Percentiles rank a stretch among this genome's conserved stretches.
phyloP scores from a whole-genome alignment of 1,284 basidiomycete genomes.

The Farysia itapuensis region DNA sequence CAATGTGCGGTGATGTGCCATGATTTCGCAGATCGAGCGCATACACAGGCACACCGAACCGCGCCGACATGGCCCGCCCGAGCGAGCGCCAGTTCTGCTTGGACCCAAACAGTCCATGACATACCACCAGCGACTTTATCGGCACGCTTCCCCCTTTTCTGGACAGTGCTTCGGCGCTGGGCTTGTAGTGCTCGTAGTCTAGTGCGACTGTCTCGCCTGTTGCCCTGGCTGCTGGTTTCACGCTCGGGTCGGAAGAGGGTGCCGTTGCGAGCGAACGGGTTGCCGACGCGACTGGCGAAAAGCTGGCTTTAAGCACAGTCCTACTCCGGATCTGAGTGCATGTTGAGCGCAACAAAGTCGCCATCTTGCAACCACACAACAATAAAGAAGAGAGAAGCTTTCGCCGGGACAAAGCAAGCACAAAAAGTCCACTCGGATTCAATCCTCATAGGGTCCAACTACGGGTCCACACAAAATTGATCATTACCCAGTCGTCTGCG shows the following conservation, averaged over 20 bases:
- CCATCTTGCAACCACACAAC: no score
- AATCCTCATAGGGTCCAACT: no score
- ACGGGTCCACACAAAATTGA: no score
- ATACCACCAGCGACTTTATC: conserved; percentile 60
- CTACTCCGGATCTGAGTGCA: no score
- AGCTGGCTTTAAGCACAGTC: no score
- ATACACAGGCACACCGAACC: conserved; percentile 70
- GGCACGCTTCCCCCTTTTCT: conserved; percentile 6
- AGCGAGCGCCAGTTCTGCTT: conserved; percentile 79
- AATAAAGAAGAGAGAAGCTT: no score
- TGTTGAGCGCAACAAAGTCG: no score
- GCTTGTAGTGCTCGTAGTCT: conserved; percentile 31
- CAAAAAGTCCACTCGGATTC: no score
- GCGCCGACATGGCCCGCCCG: conserved; percentile 68
- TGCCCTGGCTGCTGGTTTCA: conserved; percentile 9
- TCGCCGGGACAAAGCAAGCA: no score
- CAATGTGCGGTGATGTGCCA: conserved; percentile 73
- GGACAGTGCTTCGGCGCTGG: conserved; percentile 3
- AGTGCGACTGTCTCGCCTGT: conserved; percentile 31
- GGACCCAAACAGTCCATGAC: conserved; percentile 68
- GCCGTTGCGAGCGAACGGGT: no score
- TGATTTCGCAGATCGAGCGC: conserved; percentile 82
- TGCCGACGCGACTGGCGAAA: no score
- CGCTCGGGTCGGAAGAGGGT: conserved; percentile 18
- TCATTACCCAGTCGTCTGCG: no score